These are phyloP conservation scores for Boletus sp. DNA, from an alignment of 1,284 basidiomycete species.

Conservation along the genomic window DNA sequence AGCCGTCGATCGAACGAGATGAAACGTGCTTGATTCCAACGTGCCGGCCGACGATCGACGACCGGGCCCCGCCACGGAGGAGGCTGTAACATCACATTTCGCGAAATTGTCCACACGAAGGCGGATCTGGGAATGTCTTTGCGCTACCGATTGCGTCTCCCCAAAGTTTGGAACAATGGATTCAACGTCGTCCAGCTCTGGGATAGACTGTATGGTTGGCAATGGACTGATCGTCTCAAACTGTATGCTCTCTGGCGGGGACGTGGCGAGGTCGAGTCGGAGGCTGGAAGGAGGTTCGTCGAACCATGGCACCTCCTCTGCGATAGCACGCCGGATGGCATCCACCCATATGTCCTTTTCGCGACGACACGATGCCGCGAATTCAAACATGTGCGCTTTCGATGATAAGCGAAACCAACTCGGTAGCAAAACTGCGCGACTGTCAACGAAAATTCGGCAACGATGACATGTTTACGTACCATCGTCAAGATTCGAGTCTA, in stretches of 20 bases:
- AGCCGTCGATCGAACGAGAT: slow-evolving; percentile 71
- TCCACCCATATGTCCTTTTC: slow-evolving; percentile 87
- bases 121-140: slow-evolving; percentile 15
- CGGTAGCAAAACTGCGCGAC: slow-evolving; percentile 65
- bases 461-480: slow-evolving; percentile 46
- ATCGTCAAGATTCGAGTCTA: slow-evolving; percentile 72
- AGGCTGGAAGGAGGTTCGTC: slow-evolving; percentile 66
- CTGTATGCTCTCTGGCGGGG: slow-evolving; percentile 41
- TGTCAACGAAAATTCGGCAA: slow-evolving; percentile 8
- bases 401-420: slow-evolving; percentile 78
- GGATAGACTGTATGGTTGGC: slow-evolving; percentile 64
- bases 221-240: slow-evolving; percentile 47
- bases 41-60: slow-evolving; percentile 59
- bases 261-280: slow-evolving; percentile 44
- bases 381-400: slow-evolving; percentile 75
- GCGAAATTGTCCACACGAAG: slow-evolving; percentile 15
- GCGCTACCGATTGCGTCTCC: slow-evolving; percentile 12
- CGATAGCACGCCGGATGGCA: slow-evolving; percentile 57
- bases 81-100: slow-evolving; percentile 25
- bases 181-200: slow-evolving; percentile 52
- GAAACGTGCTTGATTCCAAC: slow-evolving; percentile 59
- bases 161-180: slow-evolving; percentile 8
- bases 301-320: slow-evolving; percentile 48
- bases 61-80: slow-evolving; percentile 39
- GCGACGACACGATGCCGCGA: slow-evolving; percentile 78